Percentiles rank a stretch among this genome's conserved stretches.
Evolutionary conservation across 2,329 filamentous ascomycete species (phyloP).

Genomic region (Calcarisporium arbuscula): DNA sequence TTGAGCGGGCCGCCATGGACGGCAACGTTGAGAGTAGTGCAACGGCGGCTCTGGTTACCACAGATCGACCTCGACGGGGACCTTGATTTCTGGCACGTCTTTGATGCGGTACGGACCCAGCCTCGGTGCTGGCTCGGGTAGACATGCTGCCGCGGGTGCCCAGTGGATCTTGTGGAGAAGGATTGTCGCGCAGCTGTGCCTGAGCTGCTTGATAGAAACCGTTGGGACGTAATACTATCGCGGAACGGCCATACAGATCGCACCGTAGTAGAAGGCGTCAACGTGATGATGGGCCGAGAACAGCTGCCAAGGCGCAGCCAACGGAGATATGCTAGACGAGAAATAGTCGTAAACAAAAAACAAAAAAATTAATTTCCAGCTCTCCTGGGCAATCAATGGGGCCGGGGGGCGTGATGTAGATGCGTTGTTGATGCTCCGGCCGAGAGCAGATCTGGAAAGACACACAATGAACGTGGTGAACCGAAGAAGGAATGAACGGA

Average conservation of each 20-base stretch:
- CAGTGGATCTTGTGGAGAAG: neutral
- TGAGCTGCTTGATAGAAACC: neutral
- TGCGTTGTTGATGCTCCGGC: no score
- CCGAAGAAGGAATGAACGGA: no score
- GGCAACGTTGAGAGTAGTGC: slow-evolving; percentile 20
- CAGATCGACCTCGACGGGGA: slow-evolving; percentile 11
- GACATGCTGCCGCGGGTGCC: neutral
- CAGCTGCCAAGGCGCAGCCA: slow-evolving; percentile 12
- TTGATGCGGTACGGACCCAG: neutral
- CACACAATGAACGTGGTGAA: no score
- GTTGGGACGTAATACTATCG: neutral
- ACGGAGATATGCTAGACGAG: slow-evolving; percentile 20
- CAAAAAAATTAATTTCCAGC: slow-evolving; percentile 5
- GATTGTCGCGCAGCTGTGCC: neutral
- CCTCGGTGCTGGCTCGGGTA: neutral
- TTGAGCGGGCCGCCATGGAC: slow-evolving; percentile 30
- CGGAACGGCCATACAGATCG: slow-evolving; percentile 1
- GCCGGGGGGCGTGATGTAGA: slow-evolving; percentile 11
- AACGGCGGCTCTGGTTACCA: slow-evolving; percentile 16
- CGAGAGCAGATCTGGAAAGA: no score
- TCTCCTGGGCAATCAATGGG: slow-evolving; percentile 16
- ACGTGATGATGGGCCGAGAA: slow-evolving; percentile 3
- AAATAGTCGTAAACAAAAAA: slow-evolving; percentile 26
- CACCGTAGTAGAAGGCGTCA: neutral
- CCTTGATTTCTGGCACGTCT: slow-evolving; percentile 3